Base-by-base conservation (phyloP, 2,329 filamentous ascomycete genomes). In the Pyricularia sp. region DNA sequence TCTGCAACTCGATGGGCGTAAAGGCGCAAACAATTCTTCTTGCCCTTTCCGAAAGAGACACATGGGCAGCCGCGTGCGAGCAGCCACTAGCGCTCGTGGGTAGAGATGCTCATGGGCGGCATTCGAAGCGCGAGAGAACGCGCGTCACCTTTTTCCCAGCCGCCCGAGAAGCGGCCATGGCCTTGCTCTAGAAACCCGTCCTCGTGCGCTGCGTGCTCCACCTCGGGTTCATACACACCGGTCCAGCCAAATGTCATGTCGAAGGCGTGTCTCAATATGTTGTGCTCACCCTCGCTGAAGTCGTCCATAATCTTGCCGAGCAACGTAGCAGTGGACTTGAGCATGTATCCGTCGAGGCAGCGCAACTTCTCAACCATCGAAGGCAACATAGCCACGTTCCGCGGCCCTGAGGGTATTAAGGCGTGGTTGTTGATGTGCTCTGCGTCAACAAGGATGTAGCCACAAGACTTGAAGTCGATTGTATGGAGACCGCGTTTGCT, bases 381-480 rank as follows among this genome's bases (percentile, higher is more conserved):
- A 2, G 65, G 62, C 8, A 24, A 24, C 53, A 64, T 62, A 19
- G 44, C 28, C 6, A 68, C 68, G 3, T 16, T 66, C 12, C 67
- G 55, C 2, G 73, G 71, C 24, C 66, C 63, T n/a, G 65, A 16
- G 13, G 68, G 67, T 9, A 78, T 68, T 61, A 78, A 70, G 28
- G 67, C 67, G 62, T 74, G 72, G 10, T 78, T 75, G 65, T 78
- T 74, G 60, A 79, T 72, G 30, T 71, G 70, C 0, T 70, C 64
- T 0, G 67, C 33, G 22, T 76, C 73, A 1, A 87, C 71, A 6
- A 74, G 72, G 40, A 80, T 82, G 69, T 88, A 88, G 63, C 86
- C 86, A 70, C 85, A 88, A 0, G 84, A 87, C 35, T 79, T 80
- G 73, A 88, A 81, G 0, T 78, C 76, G 33, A 88, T 73, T 16